Conservation (phyloP, 192 early-diverging fungal species). For the Coemansia sp. region DNA sequence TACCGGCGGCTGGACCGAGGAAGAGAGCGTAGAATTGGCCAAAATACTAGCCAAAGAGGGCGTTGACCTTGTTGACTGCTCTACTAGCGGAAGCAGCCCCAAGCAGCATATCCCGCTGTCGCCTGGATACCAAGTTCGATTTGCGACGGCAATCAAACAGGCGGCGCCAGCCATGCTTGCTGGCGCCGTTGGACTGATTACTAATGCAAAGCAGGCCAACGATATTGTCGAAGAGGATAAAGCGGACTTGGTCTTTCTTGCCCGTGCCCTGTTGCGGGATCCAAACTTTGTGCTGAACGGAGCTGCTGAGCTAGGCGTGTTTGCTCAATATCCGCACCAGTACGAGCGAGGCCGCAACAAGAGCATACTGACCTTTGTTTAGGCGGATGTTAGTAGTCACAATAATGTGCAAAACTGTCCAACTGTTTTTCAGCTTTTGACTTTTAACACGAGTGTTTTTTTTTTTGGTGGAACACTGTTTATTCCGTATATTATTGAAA, state of each 20-base stretch:
- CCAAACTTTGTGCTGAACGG: constrained; percentile 67
- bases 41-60: constrained; percentile 60
- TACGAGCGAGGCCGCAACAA: constrained; percentile 57
- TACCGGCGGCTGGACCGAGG: constrained; percentile 65
- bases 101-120: constrained; percentile 52
- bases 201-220: constrained; percentile 64
- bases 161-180: constrained; percentile 58
- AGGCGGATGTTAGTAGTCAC: background rate
- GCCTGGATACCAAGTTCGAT: constrained; percentile 69
- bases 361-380: constrained; percentile 28
- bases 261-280: constrained; percentile 68
- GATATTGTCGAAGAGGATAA: constrained; percentile 58
- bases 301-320: constrained; percentile 64
- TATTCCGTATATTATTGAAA: background rate
- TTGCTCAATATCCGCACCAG: constrained; percentile 64
- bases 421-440: too few relatives aligned
- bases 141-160: constrained; percentile 62
- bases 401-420: too few relatives aligned
- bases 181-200: constrained; percentile 74
- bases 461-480: too few relatives aligned
- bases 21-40: constrained; percentile 70
- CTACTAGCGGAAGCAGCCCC: constrained; percentile 70
- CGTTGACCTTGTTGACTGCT: constrained; percentile 86
- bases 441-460: too few relatives aligned
- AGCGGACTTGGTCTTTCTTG: constrained; percentile 78